Percentiles rank a stretch among this genome's conserved stretches.
These are phyloP conservation scores for Basidiobolus meristosporus DNA, from an alignment of 371 early-diverging fungal species.

Conservation along the genomic window DNA sequence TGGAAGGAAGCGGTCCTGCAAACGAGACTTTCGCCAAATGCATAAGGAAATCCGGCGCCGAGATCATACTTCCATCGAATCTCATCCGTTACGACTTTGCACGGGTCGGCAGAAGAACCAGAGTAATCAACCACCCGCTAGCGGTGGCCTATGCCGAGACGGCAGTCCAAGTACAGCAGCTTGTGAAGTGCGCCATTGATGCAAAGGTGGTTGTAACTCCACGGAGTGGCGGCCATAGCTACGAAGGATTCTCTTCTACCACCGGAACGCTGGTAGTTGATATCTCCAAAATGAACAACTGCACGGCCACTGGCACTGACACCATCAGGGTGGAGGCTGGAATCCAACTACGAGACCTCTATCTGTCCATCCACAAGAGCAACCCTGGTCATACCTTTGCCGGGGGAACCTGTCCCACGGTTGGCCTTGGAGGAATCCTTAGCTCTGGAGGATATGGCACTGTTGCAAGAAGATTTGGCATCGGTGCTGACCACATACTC, in stretches of 20 bases:
- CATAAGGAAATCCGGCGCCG: too few relatives aligned
- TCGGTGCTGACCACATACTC: conserved; percentile 12
- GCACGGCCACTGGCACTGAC: conserved; percentile 3
- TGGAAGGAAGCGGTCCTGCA: too few relatives aligned
- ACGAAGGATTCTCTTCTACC: conserved; percentile 13
- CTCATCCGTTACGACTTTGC: too few relatives aligned
- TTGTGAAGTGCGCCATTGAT: conserved; percentile 13
- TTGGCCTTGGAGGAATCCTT: conserved; percentile 14
- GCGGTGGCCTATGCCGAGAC: too few relatives aligned
- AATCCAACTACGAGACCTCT: conserved; percentile 10
- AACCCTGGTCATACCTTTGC: conserved; percentile 9
- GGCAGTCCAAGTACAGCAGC: conserved; percentile 1
- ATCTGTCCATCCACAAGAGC: conserved; percentile 5
- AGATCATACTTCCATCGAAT: too few relatives aligned
- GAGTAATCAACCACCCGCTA: too few relatives aligned
- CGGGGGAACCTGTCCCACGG: conserved; percentile 15
- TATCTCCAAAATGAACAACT: conserved; percentile 6
- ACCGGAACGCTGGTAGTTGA: conserved; percentile 13
- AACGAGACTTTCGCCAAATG: too few relatives aligned
- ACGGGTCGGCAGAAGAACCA: too few relatives aligned
- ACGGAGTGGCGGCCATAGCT: conserved; percentile 19
- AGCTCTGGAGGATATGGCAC: conserved; percentile 17
- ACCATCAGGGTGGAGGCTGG: conserved; percentile 11
- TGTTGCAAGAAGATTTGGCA: conserved; percentile 11
- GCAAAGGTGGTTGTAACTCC: conserved; percentile 7